These are phyloP conservation scores for Hanseniaspora lachancei DNA, from an alignment of 805 yeast species.

Conservation along the genomic window DNA sequence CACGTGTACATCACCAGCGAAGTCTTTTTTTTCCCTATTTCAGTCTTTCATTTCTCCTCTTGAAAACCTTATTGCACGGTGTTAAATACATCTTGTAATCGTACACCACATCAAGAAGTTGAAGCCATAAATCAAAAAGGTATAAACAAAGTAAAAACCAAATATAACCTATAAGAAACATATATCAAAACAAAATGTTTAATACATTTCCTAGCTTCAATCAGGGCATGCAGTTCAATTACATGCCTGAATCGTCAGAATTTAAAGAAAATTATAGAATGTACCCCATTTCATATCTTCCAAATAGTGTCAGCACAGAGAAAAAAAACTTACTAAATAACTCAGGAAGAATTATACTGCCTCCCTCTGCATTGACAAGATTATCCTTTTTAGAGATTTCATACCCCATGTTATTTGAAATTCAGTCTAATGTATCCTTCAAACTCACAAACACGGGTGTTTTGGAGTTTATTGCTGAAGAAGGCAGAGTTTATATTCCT, in stretches of 20 bases:
- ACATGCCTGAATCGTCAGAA: slow-evolving; percentile 26
- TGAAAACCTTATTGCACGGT: too few relatives aligned
- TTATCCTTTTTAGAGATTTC: slow-evolving; percentile 81
- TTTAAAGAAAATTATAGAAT: slow-evolving; percentile 86
- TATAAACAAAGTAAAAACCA: too few relatives aligned
- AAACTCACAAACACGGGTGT: slow-evolving; percentile 80
- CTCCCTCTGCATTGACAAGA: slow-evolving; percentile 82
- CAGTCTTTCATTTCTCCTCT: too few relatives aligned
- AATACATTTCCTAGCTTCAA: slow-evolving; percentile 25
- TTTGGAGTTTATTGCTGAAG: slow-evolving; percentile 90
- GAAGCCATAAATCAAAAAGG: too few relatives aligned
- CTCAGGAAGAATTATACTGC: slow-evolving; percentile 92
- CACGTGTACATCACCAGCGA: too few relatives aligned
- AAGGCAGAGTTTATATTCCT: slow-evolving; percentile 88
- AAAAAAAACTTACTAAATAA: slow-evolving; percentile 71
- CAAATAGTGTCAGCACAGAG: slow-evolving; percentile 12
- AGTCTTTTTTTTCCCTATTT: too few relatives aligned
- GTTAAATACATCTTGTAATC: too few relatives aligned
- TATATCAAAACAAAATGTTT: slow-evolving; percentile 21
- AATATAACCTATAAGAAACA: too few relatives aligned
- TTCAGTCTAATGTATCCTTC: slow-evolving; percentile 51
- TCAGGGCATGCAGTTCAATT: slow-evolving; percentile 21
- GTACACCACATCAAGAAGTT: too few relatives aligned
- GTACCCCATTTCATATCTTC: slow-evolving; percentile 83
- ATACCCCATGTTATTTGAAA: slow-evolving; percentile 89